These are phyloP conservation scores for Plenodomus lindquistii DNA, from an alignment of 2,329 filamentous ascomycete genomes.

Conservation along the genomic window DNA sequence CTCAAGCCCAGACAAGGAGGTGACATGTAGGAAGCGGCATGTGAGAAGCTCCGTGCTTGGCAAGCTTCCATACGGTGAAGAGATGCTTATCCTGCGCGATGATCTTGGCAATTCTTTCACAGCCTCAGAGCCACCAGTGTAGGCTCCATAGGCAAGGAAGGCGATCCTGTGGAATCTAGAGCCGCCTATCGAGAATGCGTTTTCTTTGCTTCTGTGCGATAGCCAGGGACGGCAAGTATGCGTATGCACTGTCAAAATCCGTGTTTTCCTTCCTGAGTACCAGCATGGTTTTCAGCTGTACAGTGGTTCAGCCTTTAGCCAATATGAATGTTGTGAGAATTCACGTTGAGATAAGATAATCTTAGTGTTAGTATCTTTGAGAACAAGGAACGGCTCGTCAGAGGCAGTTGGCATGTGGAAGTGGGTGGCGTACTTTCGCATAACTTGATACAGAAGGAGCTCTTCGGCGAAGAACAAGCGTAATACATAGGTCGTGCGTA, in stretches of 20 bases:
- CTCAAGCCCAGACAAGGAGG: not conserved
- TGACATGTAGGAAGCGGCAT: not conserved
- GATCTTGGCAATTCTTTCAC: not conserved
- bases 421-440: constrained; percentile 2
- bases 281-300: not conserved
- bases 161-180: not conserved
- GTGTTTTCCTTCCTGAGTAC: not conserved
- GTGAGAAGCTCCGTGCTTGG: not conserved
- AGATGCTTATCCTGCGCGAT: not conserved
- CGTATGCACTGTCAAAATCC: not conserved
- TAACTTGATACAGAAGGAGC: not conserved
- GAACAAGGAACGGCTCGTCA: constrained; percentile 7
- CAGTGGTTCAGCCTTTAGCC: not conserved
- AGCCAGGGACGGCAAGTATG: not conserved
- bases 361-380: constrained; percentile 1
- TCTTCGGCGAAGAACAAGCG: not conserved
- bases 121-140: not conserved
- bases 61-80: not conserved
- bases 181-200: not conserved
- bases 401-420: not conserved
- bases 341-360: not conserved
- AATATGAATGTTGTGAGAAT: not conserved
- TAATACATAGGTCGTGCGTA: not conserved
- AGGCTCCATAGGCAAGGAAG: not conserved
- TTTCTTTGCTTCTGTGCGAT: not conserved